Evolutionary conservation across 176 grass and related monocot genomes (phyloP), one percentile per base, ranked within the genome.

Genomic region (Hsuehochloa calcarea): DNA sequence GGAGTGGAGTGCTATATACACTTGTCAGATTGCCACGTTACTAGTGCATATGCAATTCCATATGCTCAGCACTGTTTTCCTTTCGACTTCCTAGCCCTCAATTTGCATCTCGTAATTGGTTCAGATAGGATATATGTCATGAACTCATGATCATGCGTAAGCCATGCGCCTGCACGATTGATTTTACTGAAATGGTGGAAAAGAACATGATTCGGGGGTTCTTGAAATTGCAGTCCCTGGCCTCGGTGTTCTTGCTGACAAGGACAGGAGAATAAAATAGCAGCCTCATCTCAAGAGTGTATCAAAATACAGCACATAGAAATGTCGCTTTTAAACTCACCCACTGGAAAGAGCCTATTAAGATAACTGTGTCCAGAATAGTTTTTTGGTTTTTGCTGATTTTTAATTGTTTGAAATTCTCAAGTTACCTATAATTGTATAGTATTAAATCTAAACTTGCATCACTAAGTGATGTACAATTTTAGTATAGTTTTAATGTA

Each of bases 161-260:
- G 17, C 84, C 74, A 81, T 79, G 73, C 7, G 10, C 4, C 15
- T 63, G 61, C n/a, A 1, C 4, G 50, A 1, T 22, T 38, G 49
- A 38, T 44, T 87, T 79, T 80, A 87, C 89, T 79, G 68, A 47
- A 66, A 81, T 34, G 50, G 86, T 78, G 70, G 80, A 67, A 85
- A 85, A 91, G 86, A 88, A 82, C 86, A 88, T 91, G 85, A 82
- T 78, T 49, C 26, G 16, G 23, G 55, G 71, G 43, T 85, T 81
- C 82, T 88, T 91, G 85, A 27, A 68, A 84, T 20, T 29, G 58
- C 26, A 41, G 58, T 13, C 0, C 38, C 59, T 84, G 29, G 29
- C 26, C 40, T 61, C 82, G 60, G 68, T 61, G 61, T 90, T 69
- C 77, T 85, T 82, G 78, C 29, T 50, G 37, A 31, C 27, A 47